Base-by-base conservation (phyloP, 768 basidiomycete genomes). In the Rhizopogon rudus region DNA sequence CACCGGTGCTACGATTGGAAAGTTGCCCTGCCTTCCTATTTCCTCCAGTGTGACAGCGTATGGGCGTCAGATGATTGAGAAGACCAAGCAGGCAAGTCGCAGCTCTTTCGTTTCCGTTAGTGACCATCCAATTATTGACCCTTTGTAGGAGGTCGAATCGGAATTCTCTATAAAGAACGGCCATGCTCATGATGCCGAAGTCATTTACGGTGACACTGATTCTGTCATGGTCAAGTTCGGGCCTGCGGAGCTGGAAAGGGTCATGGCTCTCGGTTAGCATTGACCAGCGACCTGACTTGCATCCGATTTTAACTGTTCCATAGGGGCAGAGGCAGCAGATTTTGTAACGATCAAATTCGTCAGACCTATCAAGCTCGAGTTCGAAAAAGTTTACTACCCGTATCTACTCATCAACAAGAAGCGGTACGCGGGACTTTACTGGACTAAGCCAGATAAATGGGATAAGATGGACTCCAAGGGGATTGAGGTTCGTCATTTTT, bases 391-490 rank as follows among this genome's bases (percentile, higher is more conserved):
- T 5, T 99, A 99, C 73, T 98, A 90, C 69, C 97, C 97, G 5
- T 99, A 98, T 71, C 73, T 99, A 52, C 85, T 99, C 48, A 99
- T 99, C 73, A 98, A 78, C 79, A 99, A 99, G 75, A 99, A 99
- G 73, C 86, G 97, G 44, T 99, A 99, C 71, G 97, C 97, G 2
- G 97, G 97, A 6, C 73, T 98, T 55, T 98, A 99, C 67, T 99
- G 97, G 97, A 98, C 97, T 1, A 86, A 83, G 60, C 75, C 87
- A 12, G 95, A 98, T 41, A 97, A 93, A 67, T 96, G 91, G 62
- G 97, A 99, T 71, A 98, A 98, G 75, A 98, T 98, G 97, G 97
- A 99, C 63, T 89, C 96, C 2, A 99, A 99, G 74, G 97, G 97
- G 65, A 98, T 99, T 55, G 97, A 99, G 82, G 95, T 93, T 53